phyloP scores from a whole-genome alignment of 768 basidiomycete genomes.

The Rhizopogon vesiculosus region DNA sequence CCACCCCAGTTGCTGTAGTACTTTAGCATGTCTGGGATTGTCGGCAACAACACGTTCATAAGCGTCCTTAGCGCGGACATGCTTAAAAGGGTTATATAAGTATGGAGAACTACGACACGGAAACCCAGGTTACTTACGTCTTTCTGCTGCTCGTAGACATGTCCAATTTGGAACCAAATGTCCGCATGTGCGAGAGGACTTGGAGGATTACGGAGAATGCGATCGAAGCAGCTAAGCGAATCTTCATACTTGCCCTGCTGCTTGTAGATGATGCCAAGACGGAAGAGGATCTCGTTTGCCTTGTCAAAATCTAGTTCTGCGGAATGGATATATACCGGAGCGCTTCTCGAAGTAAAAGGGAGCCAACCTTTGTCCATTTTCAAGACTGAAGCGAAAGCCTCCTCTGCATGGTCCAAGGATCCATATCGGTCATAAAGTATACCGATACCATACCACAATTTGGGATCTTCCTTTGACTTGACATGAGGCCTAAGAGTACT shows the following conservation, averaged over 20 bases:
- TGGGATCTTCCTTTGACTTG: constrained; percentile 76
- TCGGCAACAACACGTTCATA: constrained; percentile 94
- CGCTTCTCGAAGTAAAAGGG: neutral
- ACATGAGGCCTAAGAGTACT: constrained; percentile 6
- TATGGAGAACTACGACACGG: constrained; percentile 1
- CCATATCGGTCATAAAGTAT: constrained; percentile 99
- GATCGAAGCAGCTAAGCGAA: constrained; percentile 89
- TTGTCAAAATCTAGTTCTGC: constrained; percentile 83
- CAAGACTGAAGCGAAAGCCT: constrained; percentile 94
- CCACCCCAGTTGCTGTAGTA: constrained; percentile 97
- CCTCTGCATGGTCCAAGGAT: constrained; percentile 97
- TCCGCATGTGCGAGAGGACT: constrained; percentile 94
- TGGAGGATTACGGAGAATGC: constrained; percentile 93
- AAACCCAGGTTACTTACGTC: constrained; percentile 54
- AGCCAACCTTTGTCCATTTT: constrained; percentile 91
- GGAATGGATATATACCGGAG: constrained; percentile 22
- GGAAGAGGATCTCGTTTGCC: constrained; percentile 97
- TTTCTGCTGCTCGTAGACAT: constrained; percentile 96
- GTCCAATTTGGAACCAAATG: constrained; percentile 99
- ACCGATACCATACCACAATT: constrained; percentile 99
- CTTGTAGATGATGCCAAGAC: constrained; percentile 98
- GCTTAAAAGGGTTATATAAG: constrained; percentile 43
- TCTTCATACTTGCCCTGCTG: constrained; percentile 94
- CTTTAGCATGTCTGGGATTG: constrained; percentile 93
- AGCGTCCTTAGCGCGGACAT: constrained; percentile 85